These are phyloP conservation scores for Chlorociboria aeruginascens DNA, from an alignment of 495 filamentous ascomycete species.

Conservation along the genomic window DNA sequence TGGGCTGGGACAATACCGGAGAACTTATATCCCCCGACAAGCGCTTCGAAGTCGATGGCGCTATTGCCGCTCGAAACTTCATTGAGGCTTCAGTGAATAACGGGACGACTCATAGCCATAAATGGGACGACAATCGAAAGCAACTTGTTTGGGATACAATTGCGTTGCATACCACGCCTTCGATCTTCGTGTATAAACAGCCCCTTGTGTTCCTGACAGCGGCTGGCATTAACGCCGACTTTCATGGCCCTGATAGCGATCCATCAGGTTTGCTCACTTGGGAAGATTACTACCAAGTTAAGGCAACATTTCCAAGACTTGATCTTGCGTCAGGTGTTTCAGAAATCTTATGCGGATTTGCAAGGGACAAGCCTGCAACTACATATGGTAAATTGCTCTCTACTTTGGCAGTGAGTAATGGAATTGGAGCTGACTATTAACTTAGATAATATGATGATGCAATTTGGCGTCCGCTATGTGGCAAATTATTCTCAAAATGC, in stretches of 20 bases:
- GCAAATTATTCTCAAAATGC: too few species aligned
- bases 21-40: constrained; percentile 29
- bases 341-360: constrained; percentile 31
- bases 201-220: constrained; percentile 28
- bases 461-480: too few species aligned
- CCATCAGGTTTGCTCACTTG: constrained; percentile 20
- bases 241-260: constrained; percentile 25
- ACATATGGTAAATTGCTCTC: constrained; percentile 34
- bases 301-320: constrained; percentile 24
- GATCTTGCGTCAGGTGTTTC: constrained; percentile 25
- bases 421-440: too few species aligned
- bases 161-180: constrained; percentile 33
- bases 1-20: constrained; percentile 33
- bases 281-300: constrained; percentile 25
- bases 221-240: constrained; percentile 36
- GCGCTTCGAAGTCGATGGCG: constrained; percentile 46
- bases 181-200: constrained; percentile 32
- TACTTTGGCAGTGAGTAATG: too few species aligned
- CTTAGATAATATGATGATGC: too few species aligned
- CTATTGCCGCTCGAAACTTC: constrained; percentile 34
- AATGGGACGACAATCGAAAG: constrained; percentile 27
- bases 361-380: constrained; percentile 31
- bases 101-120: constrained; percentile 8
- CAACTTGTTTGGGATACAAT: constrained; percentile 44
- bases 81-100: constrained; percentile 8